Base-by-base conservation (phyloP, 192 early-diverging fungal species). In the Linnemannia elongata region DNA sequence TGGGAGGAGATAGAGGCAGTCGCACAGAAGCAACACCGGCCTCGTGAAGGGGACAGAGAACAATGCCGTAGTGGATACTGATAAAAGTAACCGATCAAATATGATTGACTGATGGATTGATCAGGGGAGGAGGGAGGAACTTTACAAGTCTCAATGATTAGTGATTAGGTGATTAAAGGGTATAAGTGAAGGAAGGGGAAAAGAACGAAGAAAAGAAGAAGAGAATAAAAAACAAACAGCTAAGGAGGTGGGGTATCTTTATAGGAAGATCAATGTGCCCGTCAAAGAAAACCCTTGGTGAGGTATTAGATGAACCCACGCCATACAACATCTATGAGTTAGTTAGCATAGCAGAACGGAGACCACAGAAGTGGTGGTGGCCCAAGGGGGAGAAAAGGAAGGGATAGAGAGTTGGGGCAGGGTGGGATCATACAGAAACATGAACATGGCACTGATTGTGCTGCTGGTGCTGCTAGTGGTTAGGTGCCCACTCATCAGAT, bases 91-190 rank as follows among this genome's bases (percentile, higher is more conserved):
- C 30, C 35, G 60, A 15, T 66, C 60, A 66, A 66, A n/a, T 6
- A 1, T 1, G 3, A 6, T 44, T 52, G 49, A 27, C 60, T n/a
- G n/a, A 27, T 12, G 6, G 7, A 4, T 3, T 15, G n/a, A 35
- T 66, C 47, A 8, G 27, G 60, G 27, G 33, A 8, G 27, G 60
- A 10, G 33, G n/a, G n/a, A 60, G 30, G 60, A 33, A 66, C 60
- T 66, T 66, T 66, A 66, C 60, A 66, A 12, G 60, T 66, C 60
- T 66, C 60, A 66, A 30, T 10, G 60, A 33, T 66, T 24, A 60
- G 10, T 24, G 9, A 60, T 30, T 60, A 57, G 55, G 57, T 60
- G 57, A 13, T 63, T 57, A 27, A 57, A 57, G 55, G 17, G 30
- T 22, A 76, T 12, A 18, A 22, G 57, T 41, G 38, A 35, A 27